Base-by-base conservation (phyloP, 2,329 filamentous ascomycete species). In the Nemania sp. region DNA sequence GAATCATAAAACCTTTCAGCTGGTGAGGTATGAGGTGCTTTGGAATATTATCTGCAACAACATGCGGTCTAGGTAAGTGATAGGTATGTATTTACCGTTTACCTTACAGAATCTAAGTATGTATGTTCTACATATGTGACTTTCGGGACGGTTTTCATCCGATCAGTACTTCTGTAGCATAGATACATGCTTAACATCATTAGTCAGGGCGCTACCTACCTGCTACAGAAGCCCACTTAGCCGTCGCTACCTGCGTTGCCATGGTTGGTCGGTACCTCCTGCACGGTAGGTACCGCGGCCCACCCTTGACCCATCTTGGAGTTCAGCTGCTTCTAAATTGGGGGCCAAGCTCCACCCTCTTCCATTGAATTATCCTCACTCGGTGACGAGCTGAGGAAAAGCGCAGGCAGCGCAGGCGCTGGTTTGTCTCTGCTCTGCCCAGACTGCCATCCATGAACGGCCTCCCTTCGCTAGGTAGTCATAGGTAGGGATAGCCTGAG, bases 291-390 rank as follows among this genome's bases (percentile, higher is more conserved):
- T 22, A 32, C 29, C 29, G 29, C 29, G 41, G 4, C 22, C 18
- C 52, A 26, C 41, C n/a, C 51, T 20, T 62, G 27, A n/a, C 27
- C 53, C 8, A 60, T 43, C 29, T 52, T 59, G 27, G 47, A n/a
- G 45, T 61, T 68, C 62, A 68, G 66, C 62, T 65, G 66, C 18
- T 58, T 54, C 62, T 49, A 57, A 53, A 53, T 65, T 43, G 52
- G 53, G 62, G 45, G 10, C 20, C 29, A 6, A 49, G 56, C 62
- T 57, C 66, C 66, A 68, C 62, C 57, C 5, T 47, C 53, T 6
- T 47, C 13, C n/a, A 35, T 8, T n/a, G 29, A 32, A 32, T 32
- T 8, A 32, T 65, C 35, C 20, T 45, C 26, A 4, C 56, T 67
- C 45, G 52, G 56, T 58, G 45, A 60, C 56, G 57, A 68, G 66